Evolutionary conservation across 2,329 filamentous ascomycete species (phyloP).

Genomic region (Aspergillus tamarii): DNA sequence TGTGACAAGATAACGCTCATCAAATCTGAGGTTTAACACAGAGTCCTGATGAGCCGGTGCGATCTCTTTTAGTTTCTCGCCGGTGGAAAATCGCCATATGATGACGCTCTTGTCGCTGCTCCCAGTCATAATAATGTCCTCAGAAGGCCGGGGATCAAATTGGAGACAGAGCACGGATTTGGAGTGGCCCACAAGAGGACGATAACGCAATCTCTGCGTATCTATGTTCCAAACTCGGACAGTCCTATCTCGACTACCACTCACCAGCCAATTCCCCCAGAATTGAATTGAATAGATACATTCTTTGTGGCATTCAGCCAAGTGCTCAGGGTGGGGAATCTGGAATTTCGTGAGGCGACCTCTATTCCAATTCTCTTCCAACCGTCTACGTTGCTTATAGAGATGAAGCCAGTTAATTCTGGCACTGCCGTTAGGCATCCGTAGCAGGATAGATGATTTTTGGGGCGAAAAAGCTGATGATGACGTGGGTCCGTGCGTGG

Average conservation of each 20-base stretch:
- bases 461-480: constrained; percentile 25
- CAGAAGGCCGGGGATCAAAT: constrained; percentile 83
- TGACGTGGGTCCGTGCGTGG: constrained; percentile 15
- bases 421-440: constrained; percentile 36
- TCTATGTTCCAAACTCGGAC: constrained; percentile 89
- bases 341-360: constrained; percentile 85
- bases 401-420: constrained; percentile 91
- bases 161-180: constrained; percentile 94
- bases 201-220: constrained; percentile 73
- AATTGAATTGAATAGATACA: constrained; percentile 97
- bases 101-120: constrained; percentile 92
- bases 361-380: constrained; percentile 90
- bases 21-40: constrained; percentile 90
- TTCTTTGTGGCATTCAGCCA: constrained; percentile 82
- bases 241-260: constrained; percentile 85
- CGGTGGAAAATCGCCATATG: constrained; percentile 91
- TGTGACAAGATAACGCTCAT: constrained; percentile 87
- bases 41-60: constrained; percentile 81
- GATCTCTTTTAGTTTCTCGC: constrained; percentile 76
- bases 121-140: constrained; percentile 93
- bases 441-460: constrained; percentile 37
- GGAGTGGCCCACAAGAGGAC: constrained; percentile 74
- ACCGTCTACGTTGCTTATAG: constrained; percentile 79
- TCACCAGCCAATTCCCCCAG: constrained; percentile 81
- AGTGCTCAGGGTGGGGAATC: constrained; percentile 79